These are phyloP conservation scores for Chaetomiaceae sp. DNA, from an alignment of 2,329 filamentous ascomycete genomes.

Conservation along the genomic window DNA sequence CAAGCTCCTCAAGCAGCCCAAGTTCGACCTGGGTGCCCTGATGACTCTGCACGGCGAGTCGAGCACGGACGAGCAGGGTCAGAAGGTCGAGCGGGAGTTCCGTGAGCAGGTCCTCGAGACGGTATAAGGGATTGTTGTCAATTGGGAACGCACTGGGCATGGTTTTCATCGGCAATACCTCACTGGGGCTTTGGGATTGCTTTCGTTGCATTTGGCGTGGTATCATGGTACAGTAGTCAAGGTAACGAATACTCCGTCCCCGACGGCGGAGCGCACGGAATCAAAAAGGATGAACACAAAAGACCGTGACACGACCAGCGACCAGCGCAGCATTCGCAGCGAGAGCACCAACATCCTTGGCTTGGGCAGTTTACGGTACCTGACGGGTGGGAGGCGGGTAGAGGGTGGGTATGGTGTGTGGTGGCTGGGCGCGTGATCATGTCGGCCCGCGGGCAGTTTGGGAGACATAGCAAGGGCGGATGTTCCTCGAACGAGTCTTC, in stretches of 20 bases:
- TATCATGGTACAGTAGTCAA: constrained; percentile 36
- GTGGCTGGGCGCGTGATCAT: constrained; percentile 3
- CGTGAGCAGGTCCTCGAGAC: constrained; percentile 93
- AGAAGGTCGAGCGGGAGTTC: constrained; percentile 99
- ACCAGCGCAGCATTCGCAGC: constrained; percentile 15
- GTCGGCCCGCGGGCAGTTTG: constrained; percentile 3
- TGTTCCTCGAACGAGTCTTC: constrained; percentile 9
- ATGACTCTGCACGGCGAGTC: constrained; percentile 98
- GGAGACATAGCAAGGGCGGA: constrained; percentile 11
- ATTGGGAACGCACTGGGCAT: constrained; percentile 40
- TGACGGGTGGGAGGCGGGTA: constrained; percentile 4
- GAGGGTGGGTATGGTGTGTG: too few species aligned
- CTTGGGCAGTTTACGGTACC: constrained; percentile 9
- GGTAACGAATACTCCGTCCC: constrained; percentile 29
- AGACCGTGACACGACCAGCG: constrained; percentile 24
- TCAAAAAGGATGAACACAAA: constrained; percentile 28
- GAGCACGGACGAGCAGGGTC: constrained; percentile 87
- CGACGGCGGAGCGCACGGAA: constrained; percentile 32
- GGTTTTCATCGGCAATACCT: constrained; percentile 37
- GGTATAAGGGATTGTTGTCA: constrained; percentile 62
- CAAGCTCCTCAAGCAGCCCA: constrained; percentile 96
- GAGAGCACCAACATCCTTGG: constrained; percentile 8
- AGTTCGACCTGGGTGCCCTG: constrained; percentile 96
- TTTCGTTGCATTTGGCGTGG: constrained; percentile 45
- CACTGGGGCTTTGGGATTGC: constrained; percentile 41